Evolutionary conservation across 345 rosid genomes (phyloP), one percentile per base, ranked within the genome.

Genomic region (Lumnitzera racemosa): DNA sequence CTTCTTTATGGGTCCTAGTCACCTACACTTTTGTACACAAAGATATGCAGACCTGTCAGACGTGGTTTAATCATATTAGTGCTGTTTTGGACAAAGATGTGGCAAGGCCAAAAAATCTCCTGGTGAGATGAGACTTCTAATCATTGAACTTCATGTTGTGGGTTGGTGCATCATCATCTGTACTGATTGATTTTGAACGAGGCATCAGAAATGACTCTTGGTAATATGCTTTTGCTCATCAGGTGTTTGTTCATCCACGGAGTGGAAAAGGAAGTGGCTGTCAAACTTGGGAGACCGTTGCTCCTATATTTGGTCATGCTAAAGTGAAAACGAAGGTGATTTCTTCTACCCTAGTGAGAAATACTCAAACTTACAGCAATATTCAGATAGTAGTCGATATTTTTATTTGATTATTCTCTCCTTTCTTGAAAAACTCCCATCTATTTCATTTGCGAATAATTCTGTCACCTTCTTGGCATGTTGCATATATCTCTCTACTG

Each of bases 191-290:
- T 59, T 55, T 41, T 1, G 15, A 77, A 49, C 23, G 59, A 11
- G 56, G 12, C 36, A 23, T 14, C 14, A n/a, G 24, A 25, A 53
- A 53, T 24, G n/a, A 20, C 13, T 23, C 24, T 23, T 14, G 56
- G 29, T 17, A 24, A 52, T 47, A 23, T 46, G 53, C 47, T 29
- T n/a, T 56, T 62, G 56, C 65, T 67, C 52, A 58, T 55, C 70
- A 92, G 98, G 84, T 92, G 59, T 85, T 92, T 20, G 76, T 92
- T 59, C 78, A 92, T 80, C 98, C 98, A 16, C 69, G 58, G 83
- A 92, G 96, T 65, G 98, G 98, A 66, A 92, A 89, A 71, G 84
- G 74, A 55, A 81, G 70, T 76, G 96, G 96, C 56, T 25, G 66
- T 61, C 77, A 56, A 64, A 80, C 77, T 31, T 92, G 96, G 98